Evolutionary conservation across 305 asterid species (phyloP), one percentile per base, ranked within the genome.

Genomic region (Solanum hybrid): DNA sequence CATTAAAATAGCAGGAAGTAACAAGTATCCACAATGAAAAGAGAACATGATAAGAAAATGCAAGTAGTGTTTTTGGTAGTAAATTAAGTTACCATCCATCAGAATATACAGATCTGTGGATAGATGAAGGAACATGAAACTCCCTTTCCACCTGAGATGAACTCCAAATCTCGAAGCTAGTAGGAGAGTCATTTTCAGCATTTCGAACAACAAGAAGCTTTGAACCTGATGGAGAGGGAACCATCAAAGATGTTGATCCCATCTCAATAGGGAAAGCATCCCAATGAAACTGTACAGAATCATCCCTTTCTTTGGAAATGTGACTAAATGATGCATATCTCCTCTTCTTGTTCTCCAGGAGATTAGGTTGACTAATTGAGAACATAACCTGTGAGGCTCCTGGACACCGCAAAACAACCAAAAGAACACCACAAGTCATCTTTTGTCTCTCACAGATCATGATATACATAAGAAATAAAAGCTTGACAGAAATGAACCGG

Each of bases 201-300:
- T 94, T 96, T 90, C 93, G 94, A 88, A 97, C 88, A 35, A 97
- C 93, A 37, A 96, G 94, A 89, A 96, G 96, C 92, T 94, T 97
- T 85, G 95, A 94, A 88, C 99, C 99, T 32, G 99, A 96, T 85
- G 98, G 98, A 85, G 98, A 96, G 17, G 99, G 99, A 82, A 93
- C 93, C 92, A 95, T 87, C 34, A 93, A 66, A 87, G 98, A 94
- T 85, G 95, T 96, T 64, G 97, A 92, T 0, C 90, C 93, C 93
- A 96, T 93, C 91, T 97, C 99, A 35, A 93, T 91, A 60, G 99
- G 99, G 91, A 97, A 97, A 24, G 97, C 98, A 32, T 95, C 91
- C 99, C 98, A 97, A 2, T 89, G 92, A 90, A 96, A 96, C 90
- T 92, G 93, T 36, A 93, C 92, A 40, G 96, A 92, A 89, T 90